phyloP scores from a whole-genome alignment of 257 asterid species.

The Fraxinus anomala region DNA sequence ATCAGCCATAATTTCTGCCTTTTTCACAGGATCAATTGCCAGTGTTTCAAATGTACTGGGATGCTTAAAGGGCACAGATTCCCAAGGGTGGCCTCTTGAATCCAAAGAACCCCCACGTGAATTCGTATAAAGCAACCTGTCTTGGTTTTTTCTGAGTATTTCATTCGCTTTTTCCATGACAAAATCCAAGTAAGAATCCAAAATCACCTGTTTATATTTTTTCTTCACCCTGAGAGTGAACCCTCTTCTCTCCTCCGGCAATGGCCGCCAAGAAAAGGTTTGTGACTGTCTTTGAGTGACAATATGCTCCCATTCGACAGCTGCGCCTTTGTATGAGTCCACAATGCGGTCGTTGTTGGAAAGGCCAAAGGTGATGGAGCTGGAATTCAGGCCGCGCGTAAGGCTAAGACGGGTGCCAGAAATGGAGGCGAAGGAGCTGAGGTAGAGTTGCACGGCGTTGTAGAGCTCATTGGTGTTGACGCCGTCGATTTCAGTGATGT shows the following conservation, averaged over 20 bases:
- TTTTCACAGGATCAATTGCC: conserved; percentile 39
- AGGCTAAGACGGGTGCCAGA: conserved; percentile 9
- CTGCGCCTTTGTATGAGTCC: not conserved
- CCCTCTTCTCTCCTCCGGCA: conserved; percentile 16
- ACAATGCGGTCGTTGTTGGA: conserved; percentile 16
- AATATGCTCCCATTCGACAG: conserved; percentile 12
- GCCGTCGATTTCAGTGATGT: conserved; percentile 15
- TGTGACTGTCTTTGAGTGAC: conserved; percentile 1
- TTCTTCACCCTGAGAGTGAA: conserved; percentile 16
- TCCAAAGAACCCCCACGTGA: conserved; percentile 13
- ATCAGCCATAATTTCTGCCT: conserved; percentile 41
- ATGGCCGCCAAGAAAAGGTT: conserved; percentile 19
- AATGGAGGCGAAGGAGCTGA: conserved; percentile 19
- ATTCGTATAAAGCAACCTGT: conserved; percentile 13
- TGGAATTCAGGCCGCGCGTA: conserved; percentile 17
- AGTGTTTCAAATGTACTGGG: conserved; percentile 44
- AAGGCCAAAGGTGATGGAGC: conserved; percentile 18
- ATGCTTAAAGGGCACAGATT: conserved; percentile 44
- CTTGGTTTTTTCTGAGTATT: conserved; percentile 13
- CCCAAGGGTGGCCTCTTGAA: conserved; percentile 29
- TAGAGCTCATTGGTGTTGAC: conserved; percentile 22
- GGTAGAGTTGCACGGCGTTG: conserved; percentile 24
- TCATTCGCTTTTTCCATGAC: conserved; percentile 16
- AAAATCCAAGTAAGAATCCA: conserved; percentile 11
- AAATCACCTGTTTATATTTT: conserved; percentile 3